These are phyloP conservation scores for Phytopythium delawarense DNA, from an alignment of 352 stramenopile genomes.

Conservation along the genomic window DNA sequence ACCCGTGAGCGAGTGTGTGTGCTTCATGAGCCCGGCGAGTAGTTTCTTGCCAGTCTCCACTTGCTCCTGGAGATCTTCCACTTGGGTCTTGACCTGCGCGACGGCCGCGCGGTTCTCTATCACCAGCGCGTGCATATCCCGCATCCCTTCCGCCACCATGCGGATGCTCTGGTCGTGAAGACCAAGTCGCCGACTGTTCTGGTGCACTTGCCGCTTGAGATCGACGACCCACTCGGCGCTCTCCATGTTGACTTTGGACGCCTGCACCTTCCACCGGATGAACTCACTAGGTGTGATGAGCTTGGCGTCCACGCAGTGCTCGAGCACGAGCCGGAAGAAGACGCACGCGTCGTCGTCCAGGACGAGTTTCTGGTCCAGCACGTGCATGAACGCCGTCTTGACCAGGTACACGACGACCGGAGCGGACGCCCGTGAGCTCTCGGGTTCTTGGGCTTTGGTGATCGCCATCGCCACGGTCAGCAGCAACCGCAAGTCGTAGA, in stretches of 20 bases:
- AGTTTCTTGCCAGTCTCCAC: constrained; percentile 7
- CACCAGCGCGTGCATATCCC: constrained; percentile 10
- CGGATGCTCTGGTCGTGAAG: constrained; percentile 14
- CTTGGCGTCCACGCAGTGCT: constrained; percentile 14
- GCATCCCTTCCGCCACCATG: constrained; percentile 13
- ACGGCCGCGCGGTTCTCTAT: constrained; percentile 14
- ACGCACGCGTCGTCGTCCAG: constrained; percentile 24
- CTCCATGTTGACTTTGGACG: constrained; percentile 32
- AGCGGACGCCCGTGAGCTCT: not conserved
- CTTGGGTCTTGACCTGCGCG: not conserved
- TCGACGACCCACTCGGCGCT: constrained; percentile 30
- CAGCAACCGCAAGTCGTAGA: constrained; percentile 27
- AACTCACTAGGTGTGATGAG: constrained; percentile 14
- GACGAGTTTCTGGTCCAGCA: constrained; percentile 24
- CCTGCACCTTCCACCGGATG: constrained; percentile 22
- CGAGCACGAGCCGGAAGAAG: constrained; percentile 30
- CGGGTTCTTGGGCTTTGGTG: not conserved
- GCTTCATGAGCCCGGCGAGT: constrained; percentile 6
- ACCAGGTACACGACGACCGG: constrained; percentile 6
- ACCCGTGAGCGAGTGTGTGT: constrained; percentile 2
- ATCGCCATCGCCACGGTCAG: constrained; percentile 13
- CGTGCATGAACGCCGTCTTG: constrained; percentile 19
- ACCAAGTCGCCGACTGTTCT: constrained; percentile 16
- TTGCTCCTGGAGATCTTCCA: constrained; percentile 9
- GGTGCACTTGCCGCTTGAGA: constrained; percentile 23